Base-by-base conservation (phyloP, 805 yeast genomes). In the Metschnikowia lochheadii region DNA sequence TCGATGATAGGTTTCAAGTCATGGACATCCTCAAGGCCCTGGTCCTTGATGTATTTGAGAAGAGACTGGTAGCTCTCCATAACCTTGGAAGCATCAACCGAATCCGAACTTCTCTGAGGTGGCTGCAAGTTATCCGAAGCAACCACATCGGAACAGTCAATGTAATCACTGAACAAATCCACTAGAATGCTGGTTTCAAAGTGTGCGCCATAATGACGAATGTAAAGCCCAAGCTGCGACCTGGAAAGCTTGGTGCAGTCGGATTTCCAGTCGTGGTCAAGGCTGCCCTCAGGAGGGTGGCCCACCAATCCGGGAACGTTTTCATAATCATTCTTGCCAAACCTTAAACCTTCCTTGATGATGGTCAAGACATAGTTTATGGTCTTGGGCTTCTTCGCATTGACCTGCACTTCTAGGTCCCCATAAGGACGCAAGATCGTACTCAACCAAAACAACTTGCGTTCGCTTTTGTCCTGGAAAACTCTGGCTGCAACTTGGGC, bases 301-400 rank as follows among this genome's bases (percentile, higher is more conserved):
- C 34, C 67, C 1, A 81, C 69, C 29, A 84, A 66, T 36, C 68
- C 66, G 0, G 82, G 63, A 0, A 82, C 78, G 15, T 71, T 66
- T 2, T 78, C 83, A 15, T 81, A 80, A 41, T 81, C 84, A 44
- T 67, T 69, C 48, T 77, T 76, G 6, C 89, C 82, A 49, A 81
- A 75, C 61, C 86, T 84, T 33, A 91, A 64, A 0, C 95, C 92
- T 51, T 87, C 89, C 56, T 80, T 77, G 32, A 87, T 65, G 7
- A 87, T 75, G 35, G 77, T 58, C 41, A 76, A 80, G 1, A 78
- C 68, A 1, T 82, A 83, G 46, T 64, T 67, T 5, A 54, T 57
- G 38, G 64, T 61, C 43, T 66, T 40, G 51, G 59, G 53, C 59
- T 74, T 77, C 51, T 68, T 72, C n/a, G 67, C 59, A 49, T 68